Evolutionary conservation across 331 rosid genomes (phyloP).

Genomic region (Acacia pycnantha): DNA sequence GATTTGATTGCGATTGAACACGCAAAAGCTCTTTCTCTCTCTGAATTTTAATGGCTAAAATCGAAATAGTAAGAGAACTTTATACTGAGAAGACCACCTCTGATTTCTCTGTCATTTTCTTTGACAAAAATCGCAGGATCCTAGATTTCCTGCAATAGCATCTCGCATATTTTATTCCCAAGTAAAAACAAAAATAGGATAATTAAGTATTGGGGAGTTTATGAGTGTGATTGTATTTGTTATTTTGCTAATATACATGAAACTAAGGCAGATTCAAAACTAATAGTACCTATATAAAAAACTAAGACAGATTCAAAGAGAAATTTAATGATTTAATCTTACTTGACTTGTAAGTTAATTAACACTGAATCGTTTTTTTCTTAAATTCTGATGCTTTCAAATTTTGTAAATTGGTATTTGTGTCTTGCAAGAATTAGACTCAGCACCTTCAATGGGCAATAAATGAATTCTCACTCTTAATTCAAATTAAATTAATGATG

Average conservation of each 20-base stretch:
- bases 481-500: neutral
- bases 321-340: neutral
- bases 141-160: slow-evolving; percentile 40
- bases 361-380: neutral
- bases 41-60: neutral
- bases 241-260: neutral
- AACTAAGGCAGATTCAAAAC: neutral
- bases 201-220: neutral
- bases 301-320: neutral
- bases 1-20: slow-evolving; percentile 47
- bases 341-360: neutral
- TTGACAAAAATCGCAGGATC: slow-evolving; percentile 11
- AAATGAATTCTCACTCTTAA: neutral
- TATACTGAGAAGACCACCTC: neutral
- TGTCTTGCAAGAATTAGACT: slow-evolving; percentile 31
- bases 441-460: slow-evolving; percentile 7
- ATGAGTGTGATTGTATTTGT: neutral
- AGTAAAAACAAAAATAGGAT: neutral
- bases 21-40: neutral
- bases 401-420: slow-evolving; percentile 6
- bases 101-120: neutral
- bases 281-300: too few species aligned
- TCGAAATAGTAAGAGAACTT: neutral
- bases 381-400: slow-evolving; percentile 8
- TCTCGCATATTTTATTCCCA: neutral